phyloP scores from a whole-genome alignment of 345 rosid genomes.

The Schrenkiella parvula region DNA sequence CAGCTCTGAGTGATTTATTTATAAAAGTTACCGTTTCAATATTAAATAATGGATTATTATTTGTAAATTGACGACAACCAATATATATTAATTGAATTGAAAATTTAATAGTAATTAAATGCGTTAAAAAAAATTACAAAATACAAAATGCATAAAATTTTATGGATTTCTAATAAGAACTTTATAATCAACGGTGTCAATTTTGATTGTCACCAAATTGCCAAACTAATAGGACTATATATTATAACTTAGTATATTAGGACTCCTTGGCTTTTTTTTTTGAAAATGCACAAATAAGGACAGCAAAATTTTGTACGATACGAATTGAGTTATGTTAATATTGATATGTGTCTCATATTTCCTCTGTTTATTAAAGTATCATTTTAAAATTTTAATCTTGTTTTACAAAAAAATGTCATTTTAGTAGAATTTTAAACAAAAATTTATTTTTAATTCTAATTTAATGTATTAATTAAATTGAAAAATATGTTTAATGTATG shows the following conservation, averaged over 20 bases:
- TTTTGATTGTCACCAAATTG: neutral
- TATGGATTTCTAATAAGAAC: neutral
- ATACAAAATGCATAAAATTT: neutral
- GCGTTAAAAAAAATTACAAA: neutral
- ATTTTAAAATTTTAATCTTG: too few relatives aligned
- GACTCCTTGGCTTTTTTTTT: neutral
- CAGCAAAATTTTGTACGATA: neutral
- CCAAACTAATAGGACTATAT: neutral
- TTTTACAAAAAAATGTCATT: too few relatives aligned
- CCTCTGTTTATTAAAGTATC: too few relatives aligned
- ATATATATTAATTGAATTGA: too few relatives aligned
- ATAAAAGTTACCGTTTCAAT: neutral
- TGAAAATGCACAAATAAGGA: neutral
- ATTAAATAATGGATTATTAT: too few relatives aligned
- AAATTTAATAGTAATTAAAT: too few relatives aligned
- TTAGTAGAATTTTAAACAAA: too few relatives aligned
- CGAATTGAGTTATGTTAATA: neutral
- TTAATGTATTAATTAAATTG: too few relatives aligned
- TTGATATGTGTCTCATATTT: neutral
- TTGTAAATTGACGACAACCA: too few relatives aligned
- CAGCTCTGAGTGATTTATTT: neutral
- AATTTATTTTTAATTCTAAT: too few relatives aligned
- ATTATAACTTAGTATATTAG: neutral
- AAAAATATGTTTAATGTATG: too few relatives aligned
- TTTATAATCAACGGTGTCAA: neutral